Base-by-base conservation (phyloP, 139 green algal genomes). In the Picochlorum costavermella region DNA sequence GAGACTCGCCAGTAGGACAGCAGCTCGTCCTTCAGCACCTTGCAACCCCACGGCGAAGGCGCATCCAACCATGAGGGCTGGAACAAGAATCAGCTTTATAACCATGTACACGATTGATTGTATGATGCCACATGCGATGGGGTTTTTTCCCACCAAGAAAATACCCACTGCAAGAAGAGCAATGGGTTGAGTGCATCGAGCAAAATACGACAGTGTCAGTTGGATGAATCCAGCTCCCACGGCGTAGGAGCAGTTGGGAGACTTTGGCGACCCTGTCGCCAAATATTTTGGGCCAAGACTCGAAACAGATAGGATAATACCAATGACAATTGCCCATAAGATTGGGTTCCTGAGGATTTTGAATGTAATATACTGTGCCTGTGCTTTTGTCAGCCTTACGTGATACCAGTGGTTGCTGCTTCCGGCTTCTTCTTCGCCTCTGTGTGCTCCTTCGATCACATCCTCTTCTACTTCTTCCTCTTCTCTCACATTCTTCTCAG, bases 281-380 rank as follows among this genome's bases (percentile, higher is more conserved):
- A 75, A 66, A 55, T 60, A 75, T n/a, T 45, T 57, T 33, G 69
- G 56, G 8, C 69, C 69, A 11, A 75, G 53, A 14, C 29, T 76
- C 13, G 45, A 62, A 9, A 75, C 29, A 17, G 56, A 71, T 5
- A 76, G 49, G 33, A 76, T 62, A 50, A 76, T 20, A 30, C 70
- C 70, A 17, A 76, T 70, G 29, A 28, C 20, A 13, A 76, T 65
- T 25, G 64, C 70, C 70, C 63, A 74, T 51, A 76, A 48, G 16
- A 76, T 70, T 48, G 71, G 70, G 36, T 77, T 77, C 11, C 29
- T 63, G 11, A 77, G 20, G 44, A 77, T 57, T n/a, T 71, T 28
- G 12, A 45, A 50, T 30, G 37, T 25, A 68, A 69, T 59, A 14
- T 20, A 49, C 6, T 31, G 12, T 44, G 17, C 16, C 31, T 69